Percentiles rank a stretch among this genome's conserved stretches.
Evolutionary conservation across 2,329 filamentous ascomycete genomes (phyloP).

Genomic region (Chaetomiaceae sp.): DNA sequence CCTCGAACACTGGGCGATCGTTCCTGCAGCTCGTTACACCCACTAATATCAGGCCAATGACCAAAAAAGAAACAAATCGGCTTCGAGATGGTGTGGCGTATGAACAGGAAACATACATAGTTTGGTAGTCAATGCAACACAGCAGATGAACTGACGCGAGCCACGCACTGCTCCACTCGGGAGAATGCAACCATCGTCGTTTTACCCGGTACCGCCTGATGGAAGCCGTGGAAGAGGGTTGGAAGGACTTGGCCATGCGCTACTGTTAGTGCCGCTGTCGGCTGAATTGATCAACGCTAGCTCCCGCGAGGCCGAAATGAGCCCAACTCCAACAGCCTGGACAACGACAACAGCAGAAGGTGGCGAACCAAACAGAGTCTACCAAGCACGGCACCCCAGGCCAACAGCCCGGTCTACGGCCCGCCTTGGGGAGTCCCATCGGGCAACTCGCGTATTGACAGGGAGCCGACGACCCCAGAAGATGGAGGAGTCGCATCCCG

Average conservation of each 20-base stretch:
- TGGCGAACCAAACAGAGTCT: background rate
- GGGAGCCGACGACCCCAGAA: background rate
- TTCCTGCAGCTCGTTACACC: background rate
- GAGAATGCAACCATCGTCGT: background rate
- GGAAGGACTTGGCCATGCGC: background rate
- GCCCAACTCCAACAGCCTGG: background rate
- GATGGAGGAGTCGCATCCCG: constrained; percentile 1
- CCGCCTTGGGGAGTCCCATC: constrained; percentile 7
- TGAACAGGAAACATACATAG: background rate
- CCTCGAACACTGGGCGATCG: background rate
- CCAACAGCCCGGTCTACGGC: constrained; percentile 13
- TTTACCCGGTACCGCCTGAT: constrained; percentile 1
- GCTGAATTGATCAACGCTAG: constrained; percentile 17
- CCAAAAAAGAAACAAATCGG: background rate
- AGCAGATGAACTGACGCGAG: too few relatives aligned
- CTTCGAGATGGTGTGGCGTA: too few relatives aligned
- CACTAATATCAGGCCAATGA: background rate
- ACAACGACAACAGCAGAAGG: background rate
- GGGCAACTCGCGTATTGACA: constrained; percentile 1
- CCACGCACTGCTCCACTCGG: background rate
- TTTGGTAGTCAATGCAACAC: too few relatives aligned
- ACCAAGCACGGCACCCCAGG: background rate
- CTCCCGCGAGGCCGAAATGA: constrained; percentile 17
- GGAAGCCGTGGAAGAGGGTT: background rate
- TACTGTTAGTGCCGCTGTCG: constrained; percentile 7